Evolutionary conservation across 1,139 yeast species (phyloP).

Genomic region (Lipomyces yarrowii): DNA sequence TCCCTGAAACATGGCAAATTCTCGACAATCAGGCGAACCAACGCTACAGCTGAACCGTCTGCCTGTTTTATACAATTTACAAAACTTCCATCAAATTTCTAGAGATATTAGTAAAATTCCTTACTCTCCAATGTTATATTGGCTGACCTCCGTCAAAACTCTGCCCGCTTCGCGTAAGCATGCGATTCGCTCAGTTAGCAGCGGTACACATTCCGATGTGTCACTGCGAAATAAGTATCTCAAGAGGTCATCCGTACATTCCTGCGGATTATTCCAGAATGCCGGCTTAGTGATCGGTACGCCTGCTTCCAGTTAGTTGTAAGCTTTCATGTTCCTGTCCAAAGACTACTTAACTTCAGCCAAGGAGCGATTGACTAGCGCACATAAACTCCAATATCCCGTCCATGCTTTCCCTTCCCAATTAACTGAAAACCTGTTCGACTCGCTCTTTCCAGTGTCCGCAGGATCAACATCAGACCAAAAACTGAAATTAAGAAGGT

Average conservation of each 20-base stretch:
- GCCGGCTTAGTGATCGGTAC: constrained; percentile 45
- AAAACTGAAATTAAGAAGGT: constrained; percentile 48
- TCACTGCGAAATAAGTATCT: constrained; percentile 41
- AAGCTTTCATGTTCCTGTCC: neutral
- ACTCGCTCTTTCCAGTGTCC: constrained; percentile 41
- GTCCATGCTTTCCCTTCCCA: constrained; percentile 44
- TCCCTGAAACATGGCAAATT: constrained; percentile 45
- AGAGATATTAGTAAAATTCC: neutral
- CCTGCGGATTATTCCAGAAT: constrained; percentile 40
- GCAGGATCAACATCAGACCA: constrained; percentile 46
- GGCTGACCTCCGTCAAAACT: constrained; percentile 34
- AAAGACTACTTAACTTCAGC: constrained; percentile 35
- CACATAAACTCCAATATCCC: constrained; percentile 51
- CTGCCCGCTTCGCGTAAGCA: constrained; percentile 46
- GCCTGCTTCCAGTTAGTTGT: constrained; percentile 27
- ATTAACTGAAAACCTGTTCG: constrained; percentile 42
- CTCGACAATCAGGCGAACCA: constrained; percentile 40
- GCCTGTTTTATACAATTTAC: constrained; percentile 38
- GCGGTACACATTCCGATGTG: constrained; percentile 43
- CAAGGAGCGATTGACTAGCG: constrained; percentile 48
- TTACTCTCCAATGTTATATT: neutral
- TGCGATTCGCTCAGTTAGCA: constrained; percentile 41
- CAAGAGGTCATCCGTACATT: constrained; percentile 38
- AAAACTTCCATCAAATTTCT: constrained; percentile 34
- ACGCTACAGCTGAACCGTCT: constrained; percentile 40